Evolutionary conservation across 2,329 filamentous ascomycete genomes (phyloP), one percentile per base, ranked within the genome.

Genomic region (Botryotinia convoluta): DNA sequence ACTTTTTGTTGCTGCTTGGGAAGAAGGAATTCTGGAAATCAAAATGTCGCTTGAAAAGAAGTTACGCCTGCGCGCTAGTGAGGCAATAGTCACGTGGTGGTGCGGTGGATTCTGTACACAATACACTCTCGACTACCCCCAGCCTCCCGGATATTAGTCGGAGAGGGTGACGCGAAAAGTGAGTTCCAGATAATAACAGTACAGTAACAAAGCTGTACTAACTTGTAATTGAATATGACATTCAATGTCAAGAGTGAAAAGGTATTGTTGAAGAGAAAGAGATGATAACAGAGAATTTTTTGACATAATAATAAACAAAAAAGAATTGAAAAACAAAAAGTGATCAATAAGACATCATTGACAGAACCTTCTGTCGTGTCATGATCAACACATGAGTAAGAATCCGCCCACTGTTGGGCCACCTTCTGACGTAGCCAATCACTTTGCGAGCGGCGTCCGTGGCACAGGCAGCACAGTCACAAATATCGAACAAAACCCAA

Each of bases 401-500:
- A 69, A 72, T 35, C 71, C 39, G 63, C 71, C 63, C 71, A 72
- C 71, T 37, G 71, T 69, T 61, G 71, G 63, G 71, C 63, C 63
- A 62, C 54, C 63, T 61, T 69, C 26, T 69, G 63, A 60, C 26
- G 39, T 72, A 62, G 60, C 71, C 71, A 72, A 72, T 72, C 71
- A 72, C 48, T 74, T 73, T 78, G 74, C 75, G 73, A 72, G 71
- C 76, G 73, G 69, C 76, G 77, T 74, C 57, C 65, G 72, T 75
- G 72, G 75, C 74, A 77, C 74, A 75, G 75, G 74, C 76, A 79
- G 76, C 76, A 76, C 74, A 78, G 78, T 79, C 77, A 79, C 75
- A 74, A 45, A 77, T 51, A 75, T 74, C 75, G 74, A 77, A 78
- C 72, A 74, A 71, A 76, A 74, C 67, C 74, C 72, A 76, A 74